Percentiles rank a stretch among this genome's conserved stretches.
These are phyloP conservation scores for Colletotrichum coccodes DNA, from an alignment of 2,329 filamentous ascomycete genomes.

Conservation along the genomic window DNA sequence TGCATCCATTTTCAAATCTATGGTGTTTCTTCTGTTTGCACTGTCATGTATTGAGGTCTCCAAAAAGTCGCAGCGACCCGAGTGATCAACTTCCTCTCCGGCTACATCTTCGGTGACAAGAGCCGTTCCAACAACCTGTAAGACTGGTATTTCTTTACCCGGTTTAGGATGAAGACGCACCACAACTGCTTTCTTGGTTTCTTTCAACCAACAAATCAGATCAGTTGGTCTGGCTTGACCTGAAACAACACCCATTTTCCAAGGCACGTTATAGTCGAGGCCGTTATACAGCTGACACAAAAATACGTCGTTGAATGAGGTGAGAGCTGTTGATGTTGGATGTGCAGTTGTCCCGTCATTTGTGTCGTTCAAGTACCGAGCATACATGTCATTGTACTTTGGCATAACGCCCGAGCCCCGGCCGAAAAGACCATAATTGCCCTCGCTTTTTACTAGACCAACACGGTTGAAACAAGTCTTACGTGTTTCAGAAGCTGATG, in stretches of 20 bases:
- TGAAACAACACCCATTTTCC: neutral
- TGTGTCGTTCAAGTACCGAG: neutral
- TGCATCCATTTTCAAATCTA: neutral
- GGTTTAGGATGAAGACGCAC: neutral
- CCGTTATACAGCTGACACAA: neutral
- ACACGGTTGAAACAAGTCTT: neutral
- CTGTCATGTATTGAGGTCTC: neutral
- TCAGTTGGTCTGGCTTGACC: neutral
- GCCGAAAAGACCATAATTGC: neutral
- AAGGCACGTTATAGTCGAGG: neutral
- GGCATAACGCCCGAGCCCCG: no score
- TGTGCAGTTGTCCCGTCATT: neutral
- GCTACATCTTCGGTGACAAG: neutral
- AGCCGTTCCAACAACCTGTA: neutral
- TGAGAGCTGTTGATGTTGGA: no score
- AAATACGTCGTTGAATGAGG: no score
- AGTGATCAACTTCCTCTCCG: neutral
- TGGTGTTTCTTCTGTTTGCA: no score
- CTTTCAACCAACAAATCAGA: neutral
- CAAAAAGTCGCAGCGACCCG: neutral
- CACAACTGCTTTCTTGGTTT: neutral
- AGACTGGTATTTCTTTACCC: neutral
- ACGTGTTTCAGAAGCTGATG: neutral
- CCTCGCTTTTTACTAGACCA: neutral
- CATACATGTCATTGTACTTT: neutral